phyloP scores from a whole-genome alignment of 495 filamentous ascomycete genomes.

The Talaromyces proteolyticus region DNA sequence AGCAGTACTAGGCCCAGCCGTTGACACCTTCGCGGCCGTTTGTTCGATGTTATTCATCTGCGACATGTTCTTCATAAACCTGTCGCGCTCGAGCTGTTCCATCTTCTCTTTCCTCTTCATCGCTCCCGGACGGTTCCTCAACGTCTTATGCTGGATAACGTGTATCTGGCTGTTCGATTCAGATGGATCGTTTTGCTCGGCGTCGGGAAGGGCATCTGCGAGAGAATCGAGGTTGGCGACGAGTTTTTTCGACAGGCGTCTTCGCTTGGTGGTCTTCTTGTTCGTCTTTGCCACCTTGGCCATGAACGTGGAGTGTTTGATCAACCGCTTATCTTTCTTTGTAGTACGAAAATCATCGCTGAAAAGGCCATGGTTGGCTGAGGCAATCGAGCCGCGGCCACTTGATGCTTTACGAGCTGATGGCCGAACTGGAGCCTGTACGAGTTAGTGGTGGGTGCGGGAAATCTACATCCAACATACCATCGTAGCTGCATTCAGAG shows the following conservation, averaged over 20 bases:
- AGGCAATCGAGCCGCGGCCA: slow-evolving; percentile 18
- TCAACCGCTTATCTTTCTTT: slow-evolving; percentile 71
- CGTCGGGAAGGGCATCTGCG: slow-evolving; percentile 68
- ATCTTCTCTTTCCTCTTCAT: slow-evolving; percentile 77
- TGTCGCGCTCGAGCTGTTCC: slow-evolving; percentile 69
- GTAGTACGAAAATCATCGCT: slow-evolving; percentile 50
- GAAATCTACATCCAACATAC: slow-evolving; percentile 6
- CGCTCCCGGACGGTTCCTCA: slow-evolving; percentile 70
- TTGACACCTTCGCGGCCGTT: slow-evolving; percentile 7
- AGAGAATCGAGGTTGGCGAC: slow-evolving; percentile 71
- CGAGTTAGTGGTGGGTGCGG: not conserved
- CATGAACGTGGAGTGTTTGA: slow-evolving; percentile 72
- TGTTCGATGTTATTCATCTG: slow-evolving; percentile 35
- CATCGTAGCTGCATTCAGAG: slow-evolving; percentile 11
- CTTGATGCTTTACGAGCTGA: slow-evolving; percentile 17
- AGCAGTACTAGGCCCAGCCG: slow-evolving; percentile 10
- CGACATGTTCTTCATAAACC: slow-evolving; percentile 79
- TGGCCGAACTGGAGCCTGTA: slow-evolving; percentile 24
- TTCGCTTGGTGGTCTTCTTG: slow-evolving; percentile 45
- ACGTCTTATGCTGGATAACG: slow-evolving; percentile 60
- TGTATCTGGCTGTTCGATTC: slow-evolving; percentile 31
- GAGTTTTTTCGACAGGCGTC: slow-evolving; percentile 70
- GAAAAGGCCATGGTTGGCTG: slow-evolving; percentile 21
- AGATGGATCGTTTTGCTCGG: slow-evolving; percentile 22
- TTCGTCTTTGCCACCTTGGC: slow-evolving; percentile 64